Conservation (phyloP, 2,329 filamentous ascomycete species). For the Berkeleyomyces basicola region DNA sequence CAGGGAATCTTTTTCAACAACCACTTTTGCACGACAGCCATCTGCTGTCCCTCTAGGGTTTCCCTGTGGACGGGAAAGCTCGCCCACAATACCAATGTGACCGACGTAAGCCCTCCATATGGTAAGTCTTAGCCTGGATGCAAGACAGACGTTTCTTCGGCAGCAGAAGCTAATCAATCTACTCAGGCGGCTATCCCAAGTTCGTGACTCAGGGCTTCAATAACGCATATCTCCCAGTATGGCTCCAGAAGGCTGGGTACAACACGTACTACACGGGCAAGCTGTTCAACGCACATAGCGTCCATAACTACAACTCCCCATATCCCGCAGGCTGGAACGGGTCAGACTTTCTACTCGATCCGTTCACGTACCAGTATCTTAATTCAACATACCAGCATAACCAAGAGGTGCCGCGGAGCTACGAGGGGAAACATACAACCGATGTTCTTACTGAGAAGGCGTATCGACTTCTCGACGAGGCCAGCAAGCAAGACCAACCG, state of each 20-base stretch:
- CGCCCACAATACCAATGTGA: constrained; percentile 49
- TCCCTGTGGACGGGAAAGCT: constrained; percentile 43
- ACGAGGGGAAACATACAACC: constrained; percentile 34
- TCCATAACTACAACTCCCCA: constrained; percentile 33
- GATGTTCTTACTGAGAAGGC: constrained; percentile 36
- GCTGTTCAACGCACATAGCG: constrained; percentile 34
- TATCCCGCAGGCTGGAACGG: constrained; percentile 39
- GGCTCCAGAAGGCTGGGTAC: constrained; percentile 34
- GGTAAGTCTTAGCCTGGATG: constrained; percentile 24
- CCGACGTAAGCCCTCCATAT: constrained; percentile 33
- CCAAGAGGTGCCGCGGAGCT: constrained; percentile 32
- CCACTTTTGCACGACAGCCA: constrained; percentile 47
- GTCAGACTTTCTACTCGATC: constrained; percentile 43
- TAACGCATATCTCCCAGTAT: constrained; percentile 32
- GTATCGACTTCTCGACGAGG: constrained; percentile 35
- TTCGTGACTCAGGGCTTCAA: constrained; percentile 34
- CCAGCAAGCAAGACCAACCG: constrained; percentile 26
- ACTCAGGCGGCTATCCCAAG: constrained; percentile 28
- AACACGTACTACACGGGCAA: constrained; percentile 40
- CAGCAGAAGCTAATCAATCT: background rate
- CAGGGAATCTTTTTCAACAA: constrained; percentile 41
- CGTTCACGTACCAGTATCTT: constrained; percentile 50
- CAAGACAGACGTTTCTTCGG: background rate
- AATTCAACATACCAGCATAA: constrained; percentile 50
- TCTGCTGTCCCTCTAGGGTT: constrained; percentile 49